Conservation (phyloP, 768 basidiomycete species). For the Xerocomus potaroensis region DNA sequence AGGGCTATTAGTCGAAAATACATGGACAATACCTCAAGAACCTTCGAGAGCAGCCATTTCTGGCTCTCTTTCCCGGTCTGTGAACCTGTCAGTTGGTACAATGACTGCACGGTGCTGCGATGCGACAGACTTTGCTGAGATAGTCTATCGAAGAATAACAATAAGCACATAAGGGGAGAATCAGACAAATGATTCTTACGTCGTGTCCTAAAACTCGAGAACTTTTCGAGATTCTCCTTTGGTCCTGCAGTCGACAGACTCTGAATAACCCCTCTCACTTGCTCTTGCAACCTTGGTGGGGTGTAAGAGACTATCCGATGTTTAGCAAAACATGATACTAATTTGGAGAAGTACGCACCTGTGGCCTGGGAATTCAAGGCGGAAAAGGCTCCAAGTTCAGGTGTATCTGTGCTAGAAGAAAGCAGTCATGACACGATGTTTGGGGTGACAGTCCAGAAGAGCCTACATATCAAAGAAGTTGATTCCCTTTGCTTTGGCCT, state of each 20-base stretch:
- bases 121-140: constrained; percentile 60
- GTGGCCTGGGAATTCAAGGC: constrained; percentile 34
- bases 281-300: constrained; percentile 55
- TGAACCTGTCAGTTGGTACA: constrained; percentile 11
- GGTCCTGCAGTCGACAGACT: constrained; percentile 65
- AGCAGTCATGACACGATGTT: constrained; percentile 2
- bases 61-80: constrained; percentile 77
- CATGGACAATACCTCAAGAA: constrained; percentile 48
- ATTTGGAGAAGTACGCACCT: constrained; percentile 30
- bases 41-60: constrained; percentile 66
- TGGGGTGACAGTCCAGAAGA: neutral
- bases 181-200: constrained; percentile 41
- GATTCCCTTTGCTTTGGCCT: constrained; percentile 69
- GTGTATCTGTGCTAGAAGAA: constrained; percentile 67
- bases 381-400: constrained; percentile 46
- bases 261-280: constrained; percentile 58
- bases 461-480: constrained; percentile 86
- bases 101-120: constrained; percentile 1
- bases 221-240: constrained; percentile 56
- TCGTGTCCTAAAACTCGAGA: constrained; percentile 70
- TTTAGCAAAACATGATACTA: neutral
- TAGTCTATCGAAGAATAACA: constrained; percentile 45
- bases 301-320: constrained; percentile 47
- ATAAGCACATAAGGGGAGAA: constrained; percentile 2
- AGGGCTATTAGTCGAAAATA: neutral